Percentiles rank a stretch among this genome's conserved stretches.
These are phyloP conservation scores for Petunia hybrid DNA, from an alignment of 305 asterid species.

Conservation along the genomic window DNA sequence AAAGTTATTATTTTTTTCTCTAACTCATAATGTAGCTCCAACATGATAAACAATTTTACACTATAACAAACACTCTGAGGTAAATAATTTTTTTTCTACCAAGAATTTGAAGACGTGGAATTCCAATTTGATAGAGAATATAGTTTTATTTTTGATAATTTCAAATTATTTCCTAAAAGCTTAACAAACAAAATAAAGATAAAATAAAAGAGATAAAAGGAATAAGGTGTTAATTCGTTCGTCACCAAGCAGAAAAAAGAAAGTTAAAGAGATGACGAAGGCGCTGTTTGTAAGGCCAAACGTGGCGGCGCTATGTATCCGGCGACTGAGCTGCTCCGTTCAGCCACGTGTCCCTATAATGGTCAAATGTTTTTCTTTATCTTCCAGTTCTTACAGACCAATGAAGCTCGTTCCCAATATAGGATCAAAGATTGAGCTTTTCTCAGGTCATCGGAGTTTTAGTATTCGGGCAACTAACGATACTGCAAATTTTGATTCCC, in stretches of 20 bases:
- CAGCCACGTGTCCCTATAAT: conserved; percentile 43
- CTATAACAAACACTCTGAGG: no score
- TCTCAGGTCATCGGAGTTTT: conserved; percentile 49
- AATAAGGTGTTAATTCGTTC: background rate
- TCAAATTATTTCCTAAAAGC: no score
- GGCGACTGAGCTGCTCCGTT: conserved; percentile 42
- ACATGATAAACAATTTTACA: no score
- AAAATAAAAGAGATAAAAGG: background rate
- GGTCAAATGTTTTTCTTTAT: conserved; percentile 27
- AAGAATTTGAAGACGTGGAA: no score
- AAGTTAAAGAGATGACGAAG: conserved; percentile 43
- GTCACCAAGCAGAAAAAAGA: background rate
- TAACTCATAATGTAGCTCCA: no score
- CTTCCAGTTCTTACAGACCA: conserved; percentile 32
- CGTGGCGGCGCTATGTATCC: conserved; percentile 53
- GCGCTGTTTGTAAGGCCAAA: conserved; percentile 62
- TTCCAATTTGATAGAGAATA: no score
- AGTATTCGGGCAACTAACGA: conserved; percentile 59
- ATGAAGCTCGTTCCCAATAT: conserved; percentile 39
- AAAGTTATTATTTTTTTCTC: no score
- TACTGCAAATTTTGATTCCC: conserved; percentile 53
- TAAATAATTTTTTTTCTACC: no score
- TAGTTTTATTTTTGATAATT: no score
- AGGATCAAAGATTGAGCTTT: conserved; percentile 17
- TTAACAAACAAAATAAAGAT: no score